phyloP scores from a whole-genome alignment of 2,329 filamentous ascomycete genomes.

The Orbilia javanica region DNA sequence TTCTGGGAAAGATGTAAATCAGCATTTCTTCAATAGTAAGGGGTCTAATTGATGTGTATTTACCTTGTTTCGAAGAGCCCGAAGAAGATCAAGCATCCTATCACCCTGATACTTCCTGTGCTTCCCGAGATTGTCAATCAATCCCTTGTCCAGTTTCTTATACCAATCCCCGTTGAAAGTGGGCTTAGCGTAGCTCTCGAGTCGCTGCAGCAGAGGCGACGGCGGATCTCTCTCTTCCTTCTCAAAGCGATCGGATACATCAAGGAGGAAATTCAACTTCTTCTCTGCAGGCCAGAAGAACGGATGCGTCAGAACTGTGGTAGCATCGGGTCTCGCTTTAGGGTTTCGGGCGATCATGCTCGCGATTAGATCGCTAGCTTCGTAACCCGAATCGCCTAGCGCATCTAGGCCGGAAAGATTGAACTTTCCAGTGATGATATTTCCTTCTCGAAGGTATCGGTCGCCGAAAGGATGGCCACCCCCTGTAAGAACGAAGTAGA shows the following conservation, averaged over 20 bases:
- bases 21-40: neutral
- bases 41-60: neutral
- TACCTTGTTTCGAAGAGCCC: constrained; percentile 87
- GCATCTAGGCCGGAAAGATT: constrained; percentile 78
- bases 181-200: constrained; percentile 70
- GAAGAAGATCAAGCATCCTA: constrained; percentile 84
- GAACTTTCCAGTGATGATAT: constrained; percentile 91
- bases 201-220: constrained; percentile 72
- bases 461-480: constrained; percentile 93
- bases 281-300: constrained; percentile 97
- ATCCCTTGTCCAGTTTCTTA: constrained; percentile 65
- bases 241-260: constrained; percentile 96
- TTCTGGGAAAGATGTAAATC: constrained; percentile 67
- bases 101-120: constrained; percentile 77
- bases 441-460: constrained; percentile 94
- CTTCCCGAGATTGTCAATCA: constrained; percentile 59
- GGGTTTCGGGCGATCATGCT: constrained; percentile 81
- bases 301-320: constrained; percentile 87
- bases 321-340: constrained; percentile 76
- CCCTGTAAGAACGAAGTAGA: constrained; percentile 96
- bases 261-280: constrained; percentile 90
- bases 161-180: constrained; percentile 82
- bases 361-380: constrained; percentile 86
- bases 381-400: constrained; percentile 84
- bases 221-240: constrained; percentile 72